Conservation (phyloP, 495 filamentous ascomycete genomes). For the Hyaloscypha hepaticicola region DNA sequence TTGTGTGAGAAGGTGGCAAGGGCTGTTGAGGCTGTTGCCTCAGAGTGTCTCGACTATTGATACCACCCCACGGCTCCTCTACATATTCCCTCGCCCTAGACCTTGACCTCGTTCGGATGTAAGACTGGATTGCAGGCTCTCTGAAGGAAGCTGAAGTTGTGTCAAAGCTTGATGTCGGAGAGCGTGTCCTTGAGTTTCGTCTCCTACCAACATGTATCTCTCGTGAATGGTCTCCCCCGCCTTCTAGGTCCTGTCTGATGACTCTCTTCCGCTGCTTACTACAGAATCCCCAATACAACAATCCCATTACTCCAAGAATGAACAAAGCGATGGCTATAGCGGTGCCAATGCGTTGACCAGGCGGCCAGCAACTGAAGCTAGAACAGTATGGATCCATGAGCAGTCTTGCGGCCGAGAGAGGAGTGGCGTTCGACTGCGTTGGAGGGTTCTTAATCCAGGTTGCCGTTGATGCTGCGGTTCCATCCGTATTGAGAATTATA, state of each 20-base stretch:
- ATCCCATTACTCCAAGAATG: neutral
- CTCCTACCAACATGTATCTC: neutral
- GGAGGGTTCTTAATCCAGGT: constrained; percentile 4
- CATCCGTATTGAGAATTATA: neutral
- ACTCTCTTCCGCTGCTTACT: neutral
- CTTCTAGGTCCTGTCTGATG: neutral
- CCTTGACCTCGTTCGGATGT: neutral
- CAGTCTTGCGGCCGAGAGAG: neutral
- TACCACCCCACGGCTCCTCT: neutral
- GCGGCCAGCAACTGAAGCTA: constrained; percentile 13
- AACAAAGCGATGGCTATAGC: constrained; percentile 5
- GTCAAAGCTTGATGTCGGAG: neutral
- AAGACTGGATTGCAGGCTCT: neutral
- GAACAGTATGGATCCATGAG: neutral
- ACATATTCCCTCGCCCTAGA: neutral
- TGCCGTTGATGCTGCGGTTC: neutral
- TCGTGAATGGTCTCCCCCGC: neutral
- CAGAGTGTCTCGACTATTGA: neutral
- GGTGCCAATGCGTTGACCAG: neutral
- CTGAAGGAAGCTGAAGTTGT: no score
- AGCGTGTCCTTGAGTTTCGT: neutral
- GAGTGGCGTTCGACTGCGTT: neutral
- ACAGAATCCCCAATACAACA: constrained; percentile 7
- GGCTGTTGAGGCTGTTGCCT: neutral
- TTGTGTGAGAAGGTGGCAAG: neutral